Percentiles rank a stretch among this genome's conserved stretches.
These are phyloP conservation scores for Naganishia vaughanmartiniae DNA, from an alignment of 768 basidiomycete genomes.

Conservation along the genomic window DNA sequence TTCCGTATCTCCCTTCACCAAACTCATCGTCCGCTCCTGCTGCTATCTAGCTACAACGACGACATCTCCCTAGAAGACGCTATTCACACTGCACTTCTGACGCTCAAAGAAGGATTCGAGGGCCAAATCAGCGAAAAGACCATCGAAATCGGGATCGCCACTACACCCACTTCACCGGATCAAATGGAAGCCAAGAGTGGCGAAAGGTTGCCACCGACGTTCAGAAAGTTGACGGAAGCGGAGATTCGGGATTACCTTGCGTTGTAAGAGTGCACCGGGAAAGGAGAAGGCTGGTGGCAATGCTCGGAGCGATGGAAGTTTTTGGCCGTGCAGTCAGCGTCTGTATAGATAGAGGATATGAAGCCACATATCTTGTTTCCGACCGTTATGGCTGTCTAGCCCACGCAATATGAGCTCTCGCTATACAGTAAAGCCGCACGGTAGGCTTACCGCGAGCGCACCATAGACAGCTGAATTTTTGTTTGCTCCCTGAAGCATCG, in stretches of 20 bases:
- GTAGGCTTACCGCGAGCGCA: too few relatives aligned
- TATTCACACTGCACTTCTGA: constrained; percentile 95
- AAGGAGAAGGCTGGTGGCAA: not conserved
- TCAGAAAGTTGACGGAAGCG: constrained; percentile 92
- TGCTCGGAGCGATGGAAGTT: not conserved
- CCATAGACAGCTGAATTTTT: too few relatives aligned
- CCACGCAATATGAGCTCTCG: not conserved
- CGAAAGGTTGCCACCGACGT: constrained; percentile 75
- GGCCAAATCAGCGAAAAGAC: constrained; percentile 99
- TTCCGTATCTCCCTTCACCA: constrained; percentile 24
- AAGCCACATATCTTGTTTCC: not conserved
- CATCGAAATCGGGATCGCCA: constrained; percentile 95
- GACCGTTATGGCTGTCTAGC: not conserved
- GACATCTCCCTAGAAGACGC: constrained; percentile 98
- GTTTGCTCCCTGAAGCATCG: too few relatives aligned
- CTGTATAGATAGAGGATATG: constrained; percentile 14
- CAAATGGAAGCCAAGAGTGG: constrained; percentile 66
- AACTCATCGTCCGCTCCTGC: not conserved
- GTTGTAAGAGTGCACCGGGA: constrained; percentile 36
- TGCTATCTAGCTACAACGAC: constrained; percentile 80
- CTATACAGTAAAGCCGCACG: too few relatives aligned
- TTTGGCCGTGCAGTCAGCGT: not conserved
- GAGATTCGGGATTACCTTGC: constrained; percentile 90
- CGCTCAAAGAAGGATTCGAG: constrained; percentile 97
- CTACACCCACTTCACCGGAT: constrained; percentile 67